Conservation (phyloP, 2,329 filamentous ascomycete species). For the Botryotinia convoluta region DNA sequence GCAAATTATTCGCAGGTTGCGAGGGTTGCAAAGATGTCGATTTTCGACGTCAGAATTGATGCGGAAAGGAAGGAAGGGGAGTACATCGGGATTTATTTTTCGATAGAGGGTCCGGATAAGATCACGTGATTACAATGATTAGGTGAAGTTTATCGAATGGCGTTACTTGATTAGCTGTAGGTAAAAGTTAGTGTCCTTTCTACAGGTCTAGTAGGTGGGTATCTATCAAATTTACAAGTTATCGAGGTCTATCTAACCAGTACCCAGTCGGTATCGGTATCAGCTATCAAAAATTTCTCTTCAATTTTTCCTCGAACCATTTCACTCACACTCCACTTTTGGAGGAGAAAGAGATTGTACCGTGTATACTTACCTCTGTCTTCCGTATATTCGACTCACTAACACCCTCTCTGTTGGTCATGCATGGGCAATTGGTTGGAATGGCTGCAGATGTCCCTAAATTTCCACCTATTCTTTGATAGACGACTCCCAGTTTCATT, state of each 20-base stretch:
- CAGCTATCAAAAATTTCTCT: neutral
- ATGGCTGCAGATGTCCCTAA: neutral
- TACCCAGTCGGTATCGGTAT: neutral
- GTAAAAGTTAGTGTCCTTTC: neutral
- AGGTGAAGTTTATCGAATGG: neutral
- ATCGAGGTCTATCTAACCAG: neutral
- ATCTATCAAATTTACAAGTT: neutral
- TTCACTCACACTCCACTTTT: neutral
- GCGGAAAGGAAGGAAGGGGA: neutral
- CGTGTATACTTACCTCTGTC: neutral
- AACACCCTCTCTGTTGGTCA: neutral
- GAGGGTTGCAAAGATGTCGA: neutral
- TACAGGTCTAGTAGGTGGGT: neutral
- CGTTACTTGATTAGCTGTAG: neutral
- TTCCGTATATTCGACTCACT: neutral
- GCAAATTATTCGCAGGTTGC: neutral
- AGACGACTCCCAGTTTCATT: neutral
- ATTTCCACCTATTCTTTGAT: neutral
- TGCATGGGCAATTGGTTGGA: neutral
- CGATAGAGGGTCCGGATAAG: slow-evolving; percentile 7
- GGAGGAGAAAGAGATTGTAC: neutral
- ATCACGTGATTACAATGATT: neutral
- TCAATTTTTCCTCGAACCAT: neutral
- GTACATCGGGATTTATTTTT: slow-evolving; percentile 11
- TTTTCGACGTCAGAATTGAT: neutral